phyloP scores from a whole-genome alignment of 2,329 filamentous ascomycete species.

The Verticillium albo-atrum region DNA sequence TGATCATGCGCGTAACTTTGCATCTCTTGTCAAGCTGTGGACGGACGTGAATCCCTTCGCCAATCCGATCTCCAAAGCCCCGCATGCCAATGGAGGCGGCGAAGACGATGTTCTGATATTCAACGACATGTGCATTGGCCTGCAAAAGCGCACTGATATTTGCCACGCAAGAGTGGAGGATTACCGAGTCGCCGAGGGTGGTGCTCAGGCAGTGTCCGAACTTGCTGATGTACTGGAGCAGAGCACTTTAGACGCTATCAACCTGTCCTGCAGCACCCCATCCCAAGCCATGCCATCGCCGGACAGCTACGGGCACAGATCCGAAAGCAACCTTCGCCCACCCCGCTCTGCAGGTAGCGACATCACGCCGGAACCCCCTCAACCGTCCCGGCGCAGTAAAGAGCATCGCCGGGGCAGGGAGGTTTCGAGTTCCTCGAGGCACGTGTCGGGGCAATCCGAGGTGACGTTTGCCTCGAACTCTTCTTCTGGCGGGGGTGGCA shows the following conservation, averaged over 20 bases:
- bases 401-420: slow-evolving; percentile 12
- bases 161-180: slow-evolving; percentile 47
- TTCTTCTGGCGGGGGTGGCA: slow-evolving; percentile 20
- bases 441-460: slow-evolving; percentile 16
- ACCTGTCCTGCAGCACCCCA: slow-evolving; percentile 27
- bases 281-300: slow-evolving; percentile 2
- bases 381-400: slow-evolving; percentile 6
- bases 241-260: slow-evolving; percentile 29
- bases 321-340: slow-evolving; percentile 3
- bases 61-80: slow-evolving; percentile 9
- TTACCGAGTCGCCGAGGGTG: slow-evolving; percentile 32
- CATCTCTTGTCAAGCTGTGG: slow-evolving; percentile 79
- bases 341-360: slow-evolving; percentile 17
- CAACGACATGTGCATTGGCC: slow-evolving; percentile 41
- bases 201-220: slow-evolving; percentile 26
- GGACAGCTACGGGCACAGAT: background rate
- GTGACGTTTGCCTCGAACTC: slow-evolving; percentile 5
- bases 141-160: slow-evolving; percentile 47
- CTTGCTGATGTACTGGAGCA: slow-evolving; percentile 46
- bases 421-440: slow-evolving; percentile 4
- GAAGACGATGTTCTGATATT: slow-evolving; percentile 52
- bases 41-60: slow-evolving; percentile 47
- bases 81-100: background rate
- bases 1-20: slow-evolving; percentile 81
- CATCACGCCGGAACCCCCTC: slow-evolving; percentile 6